These are phyloP conservation scores for Cryptosporidium andersoni DNA, from an alignment of 169 alveolate species.

Conservation along the genomic window DNA sequence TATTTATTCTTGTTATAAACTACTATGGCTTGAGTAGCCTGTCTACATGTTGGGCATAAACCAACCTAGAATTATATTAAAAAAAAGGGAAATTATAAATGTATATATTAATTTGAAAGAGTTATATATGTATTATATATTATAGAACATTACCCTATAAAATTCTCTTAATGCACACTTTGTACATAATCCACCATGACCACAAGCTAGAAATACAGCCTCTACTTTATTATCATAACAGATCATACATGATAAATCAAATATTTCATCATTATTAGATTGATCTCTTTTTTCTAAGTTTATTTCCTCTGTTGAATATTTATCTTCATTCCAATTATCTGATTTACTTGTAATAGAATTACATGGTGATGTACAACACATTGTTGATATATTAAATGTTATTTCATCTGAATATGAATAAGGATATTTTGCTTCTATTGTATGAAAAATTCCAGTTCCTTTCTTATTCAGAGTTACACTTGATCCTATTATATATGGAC, in stretches of 20 bases:
- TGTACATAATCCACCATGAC: slow-evolving; percentile 61
- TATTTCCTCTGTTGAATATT: neutral
- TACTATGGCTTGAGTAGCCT: slow-evolving; percentile 54
- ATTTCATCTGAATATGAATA: neutral
- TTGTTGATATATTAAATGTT: slow-evolving; percentile 6
- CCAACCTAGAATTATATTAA: slow-evolving; percentile 31
- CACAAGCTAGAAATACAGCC: slow-evolving; percentile 57
- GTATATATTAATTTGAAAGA: neutral
- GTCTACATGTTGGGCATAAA: slow-evolving; percentile 61
- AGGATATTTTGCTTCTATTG: neutral
- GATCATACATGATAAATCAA: slow-evolving; percentile 23
- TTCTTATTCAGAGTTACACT: slow-evolving; percentile 16
- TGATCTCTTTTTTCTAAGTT: neutral
- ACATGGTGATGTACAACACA: slow-evolving; percentile 3
- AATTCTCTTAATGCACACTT: slow-evolving; percentile 54
- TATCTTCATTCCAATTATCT: neutral
- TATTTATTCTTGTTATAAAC: neutral
- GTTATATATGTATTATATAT: neutral
- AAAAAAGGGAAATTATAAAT: neutral
- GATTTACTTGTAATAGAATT: neutral
- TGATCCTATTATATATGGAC: slow-evolving; percentile 46
- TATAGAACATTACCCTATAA: slow-evolving; percentile 26
- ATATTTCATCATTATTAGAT: neutral
- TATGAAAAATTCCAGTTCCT: slow-evolving; percentile 56
- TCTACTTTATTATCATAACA: slow-evolving; percentile 50